phyloP scores from a whole-genome alignment of 2,329 filamentous ascomycete species.

The Pseudonectria foliicola region DNA sequence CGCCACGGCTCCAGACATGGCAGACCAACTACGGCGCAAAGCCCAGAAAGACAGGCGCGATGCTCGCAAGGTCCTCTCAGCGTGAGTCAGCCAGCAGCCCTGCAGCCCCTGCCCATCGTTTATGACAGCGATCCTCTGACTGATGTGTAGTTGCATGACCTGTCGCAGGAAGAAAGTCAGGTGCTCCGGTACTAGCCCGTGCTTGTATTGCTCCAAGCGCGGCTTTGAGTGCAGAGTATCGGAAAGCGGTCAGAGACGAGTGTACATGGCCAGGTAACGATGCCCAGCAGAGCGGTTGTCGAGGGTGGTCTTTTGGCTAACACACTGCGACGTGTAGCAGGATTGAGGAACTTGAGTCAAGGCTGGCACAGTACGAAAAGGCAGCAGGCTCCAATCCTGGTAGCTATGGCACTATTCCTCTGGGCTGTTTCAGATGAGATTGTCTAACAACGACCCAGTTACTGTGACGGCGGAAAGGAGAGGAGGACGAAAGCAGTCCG shows the following conservation, averaged over 20 bases:
- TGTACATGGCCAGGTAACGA: slow-evolving; percentile 19
- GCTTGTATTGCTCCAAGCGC: slow-evolving; percentile 20
- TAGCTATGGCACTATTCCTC: too few species aligned
- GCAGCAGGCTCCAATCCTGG: slow-evolving; percentile 10
- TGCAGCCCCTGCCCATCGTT: too few species aligned
- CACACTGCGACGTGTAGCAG: slow-evolving; percentile 7
- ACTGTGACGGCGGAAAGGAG: slow-evolving; percentile 3
- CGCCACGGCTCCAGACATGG: too few species aligned
- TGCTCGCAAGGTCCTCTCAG: too few species aligned
- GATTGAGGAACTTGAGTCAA: slow-evolving; percentile 20
- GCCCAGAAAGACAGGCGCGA: too few species aligned
- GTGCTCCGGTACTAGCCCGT: slow-evolving; percentile 20
- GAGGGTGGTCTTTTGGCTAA: background rate
- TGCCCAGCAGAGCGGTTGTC: background rate
- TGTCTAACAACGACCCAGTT: slow-evolving; percentile 3
- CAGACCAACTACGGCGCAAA: too few species aligned
- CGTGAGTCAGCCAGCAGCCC: too few species aligned
- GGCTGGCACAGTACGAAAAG: slow-evolving; percentile 19
- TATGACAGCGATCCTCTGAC: slow-evolving; percentile 3
- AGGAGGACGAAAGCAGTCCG: slow-evolving; percentile 1
- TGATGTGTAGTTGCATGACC: slow-evolving; percentile 14
- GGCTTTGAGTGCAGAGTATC: slow-evolving; percentile 19
- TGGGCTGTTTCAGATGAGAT: fast-evolving
- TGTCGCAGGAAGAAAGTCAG: slow-evolving; percentile 22
- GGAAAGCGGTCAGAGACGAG: slow-evolving; percentile 21